Percentiles rank a stretch among this genome's conserved stretches.
phyloP scores from a whole-genome alignment of 306 rosid species.

The Senna tora region DNA sequence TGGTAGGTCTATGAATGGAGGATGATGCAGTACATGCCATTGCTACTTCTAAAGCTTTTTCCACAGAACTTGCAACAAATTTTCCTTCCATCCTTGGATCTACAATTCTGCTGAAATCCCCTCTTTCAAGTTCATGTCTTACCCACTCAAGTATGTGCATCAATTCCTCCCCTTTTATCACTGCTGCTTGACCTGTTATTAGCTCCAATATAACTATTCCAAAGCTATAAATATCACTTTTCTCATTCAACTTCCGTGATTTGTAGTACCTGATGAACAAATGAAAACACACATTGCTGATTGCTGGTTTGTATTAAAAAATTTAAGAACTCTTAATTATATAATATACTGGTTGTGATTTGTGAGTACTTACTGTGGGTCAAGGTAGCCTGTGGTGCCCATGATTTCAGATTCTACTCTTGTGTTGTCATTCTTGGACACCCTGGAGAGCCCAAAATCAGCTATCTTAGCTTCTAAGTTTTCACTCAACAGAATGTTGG shows the following conservation, averaged over 20 bases:
- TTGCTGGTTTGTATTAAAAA: background rate
- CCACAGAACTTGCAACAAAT: constrained; percentile 38
- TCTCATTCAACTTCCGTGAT: constrained; percentile 49
- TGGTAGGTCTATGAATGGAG: constrained; percentile 57
- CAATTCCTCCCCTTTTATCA: constrained; percentile 41
- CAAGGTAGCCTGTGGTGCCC: constrained; percentile 83
- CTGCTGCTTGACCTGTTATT: constrained; percentile 65
- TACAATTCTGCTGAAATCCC: constrained; percentile 38
- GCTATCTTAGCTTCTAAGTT: constrained; percentile 77
- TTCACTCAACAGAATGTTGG: constrained; percentile 70
- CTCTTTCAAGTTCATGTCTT: constrained; percentile 38
- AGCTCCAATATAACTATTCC: constrained; percentile 64
- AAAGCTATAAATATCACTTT: constrained; percentile 70
- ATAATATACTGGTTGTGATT: background rate
- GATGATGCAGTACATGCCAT: constrained; percentile 51
- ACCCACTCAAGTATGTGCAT: constrained; percentile 56
- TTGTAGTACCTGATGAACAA: constrained; percentile 58
- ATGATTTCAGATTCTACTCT: constrained; percentile 36
- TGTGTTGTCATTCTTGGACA: constrained; percentile 41
- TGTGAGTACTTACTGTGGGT: constrained; percentile 60
- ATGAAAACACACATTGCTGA: background rate
- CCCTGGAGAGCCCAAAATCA: constrained; percentile 75
- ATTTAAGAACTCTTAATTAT: background rate
- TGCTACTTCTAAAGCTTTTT: constrained; percentile 55
- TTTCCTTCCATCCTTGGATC: constrained; percentile 55